Percentiles rank a stretch among this genome's conserved stretches.
These are phyloP conservation scores for Eimeria acervulina DNA, from an alignment of 169 alveolate species.

Conservation along the genomic window DNA sequence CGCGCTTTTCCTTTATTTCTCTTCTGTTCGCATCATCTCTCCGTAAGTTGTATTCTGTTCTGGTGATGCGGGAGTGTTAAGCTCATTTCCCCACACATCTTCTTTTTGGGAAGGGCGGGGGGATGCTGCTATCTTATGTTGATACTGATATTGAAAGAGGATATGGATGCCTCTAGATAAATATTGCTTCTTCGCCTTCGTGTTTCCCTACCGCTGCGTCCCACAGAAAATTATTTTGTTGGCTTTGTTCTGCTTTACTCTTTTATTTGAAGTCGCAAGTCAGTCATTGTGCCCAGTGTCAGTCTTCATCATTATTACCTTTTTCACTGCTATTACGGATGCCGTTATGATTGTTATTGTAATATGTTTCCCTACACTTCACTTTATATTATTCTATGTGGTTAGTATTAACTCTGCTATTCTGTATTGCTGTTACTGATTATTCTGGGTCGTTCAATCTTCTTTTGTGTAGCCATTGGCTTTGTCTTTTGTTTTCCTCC, in stretches of 20 bases:
- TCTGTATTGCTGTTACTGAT: no score
- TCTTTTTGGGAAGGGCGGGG: no score
- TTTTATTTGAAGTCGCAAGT: not conserved
- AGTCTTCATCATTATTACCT: not conserved
- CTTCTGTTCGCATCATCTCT: slow-evolving; percentile 60
- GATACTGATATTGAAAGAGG: no score
- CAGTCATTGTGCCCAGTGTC: not conserved
- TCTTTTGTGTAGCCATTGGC: no score
- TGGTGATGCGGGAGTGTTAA: not conserved
- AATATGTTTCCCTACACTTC: no score
- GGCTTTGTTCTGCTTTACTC: not conserved
- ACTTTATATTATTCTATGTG: no score
- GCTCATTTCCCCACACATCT: not conserved
- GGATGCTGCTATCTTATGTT: no score
- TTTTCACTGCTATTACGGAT: not conserved
- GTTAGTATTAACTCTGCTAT: no score
- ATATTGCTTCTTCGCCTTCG: not conserved
- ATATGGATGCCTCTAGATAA: not conserved
- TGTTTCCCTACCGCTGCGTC: not conserved
- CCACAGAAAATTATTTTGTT: no score
- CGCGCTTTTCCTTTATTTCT: slow-evolving; percentile 74
- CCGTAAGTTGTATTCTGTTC: slow-evolving; percentile 7
- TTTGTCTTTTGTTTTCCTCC: no score
- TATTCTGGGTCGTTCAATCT: no score
- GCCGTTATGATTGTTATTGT: not conserved